Percentiles rank a stretch among this genome's conserved stretches.
Conservation (phyloP, 169 alveolate genomes). For the Besnoitia besnoiti region DNA sequence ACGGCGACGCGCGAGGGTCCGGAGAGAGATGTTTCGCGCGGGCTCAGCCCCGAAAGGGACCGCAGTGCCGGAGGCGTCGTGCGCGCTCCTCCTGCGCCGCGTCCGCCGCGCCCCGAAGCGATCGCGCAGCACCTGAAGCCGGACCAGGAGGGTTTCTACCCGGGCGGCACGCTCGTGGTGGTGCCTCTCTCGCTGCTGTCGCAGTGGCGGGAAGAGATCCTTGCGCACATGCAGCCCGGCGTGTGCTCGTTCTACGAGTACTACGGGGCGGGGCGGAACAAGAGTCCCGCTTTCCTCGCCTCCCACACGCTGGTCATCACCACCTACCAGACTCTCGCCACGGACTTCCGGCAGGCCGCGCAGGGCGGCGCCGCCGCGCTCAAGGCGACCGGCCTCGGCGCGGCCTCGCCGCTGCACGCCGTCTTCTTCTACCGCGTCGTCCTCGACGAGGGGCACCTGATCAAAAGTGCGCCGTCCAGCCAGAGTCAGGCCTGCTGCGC, state of each 20-base stretch:
- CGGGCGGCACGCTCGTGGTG: slow-evolving; percentile 83
- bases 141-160: slow-evolving; percentile 27
- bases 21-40: too few relatives aligned
- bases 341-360: slow-evolving; percentile 73
- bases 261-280: slow-evolving; percentile 72
- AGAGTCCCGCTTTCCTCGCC: slow-evolving; percentile 69
- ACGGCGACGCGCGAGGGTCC: not conserved
- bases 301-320: slow-evolving; percentile 81
- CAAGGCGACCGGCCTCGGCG: not conserved
- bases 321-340: slow-evolving; percentile 83
- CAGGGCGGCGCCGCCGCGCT: not conserved
- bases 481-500: slow-evolving; percentile 83
- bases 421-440: slow-evolving; percentile 86
- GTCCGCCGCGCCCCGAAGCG: slow-evolving; percentile 3
- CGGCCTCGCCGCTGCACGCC: slow-evolving; percentile 74
- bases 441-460: slow-evolving; percentile 92
- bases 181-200: slow-evolving; percentile 81
- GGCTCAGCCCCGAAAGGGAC: too few relatives aligned
- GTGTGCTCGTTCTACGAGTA: slow-evolving; percentile 72
- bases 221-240: slow-evolving; percentile 75
- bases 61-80: not conserved
- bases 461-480: slow-evolving; percentile 83
- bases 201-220: slow-evolving; percentile 83
- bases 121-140: slow-evolving; percentile 16
- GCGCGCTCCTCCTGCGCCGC: not conserved